Base-by-base conservation (phyloP, 768 basidiomycete species). In the Mrakia blollopis region DNA sequence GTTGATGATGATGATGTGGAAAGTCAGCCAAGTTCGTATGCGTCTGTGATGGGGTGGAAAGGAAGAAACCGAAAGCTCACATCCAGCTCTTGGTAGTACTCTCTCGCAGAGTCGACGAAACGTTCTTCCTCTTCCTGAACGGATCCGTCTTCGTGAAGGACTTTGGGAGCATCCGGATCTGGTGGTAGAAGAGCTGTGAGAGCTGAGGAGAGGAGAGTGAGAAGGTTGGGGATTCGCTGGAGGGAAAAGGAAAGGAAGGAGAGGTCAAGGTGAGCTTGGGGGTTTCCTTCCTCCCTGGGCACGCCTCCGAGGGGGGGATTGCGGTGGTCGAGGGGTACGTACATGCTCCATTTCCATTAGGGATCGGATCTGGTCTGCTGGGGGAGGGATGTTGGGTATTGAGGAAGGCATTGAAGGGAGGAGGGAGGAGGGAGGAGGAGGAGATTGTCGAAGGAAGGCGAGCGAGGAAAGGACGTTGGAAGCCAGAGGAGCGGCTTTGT, bases 41-140 rank as follows among this genome's bases (percentile, higher is more conserved):
- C n/a, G n/a, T n/a, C n/a, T n/a, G n/a, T n/a, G n/a, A n/a, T n/a
- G 5, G 6, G 18, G 28, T 32, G 32, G 21, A 21, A 65, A 3
- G 9, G 32, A 74, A 37, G 25, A 5, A n/a, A 47, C 14, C 3
- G 3, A n/a, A 21, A n/a, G 60, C 75, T 35, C 28, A 76, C 76
- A 30, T 77, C 76, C 10, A 77, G 50, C 39, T 72, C 60, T 16
- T 63, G 30, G 37, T 77, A 77, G 72, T 73, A 77, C 1, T 60
- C 50, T 23, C 47, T 61, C 14, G 76, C 71, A 7, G 72, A 50
- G 47, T 67, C 37, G 3, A 77, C 47, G 37, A 77, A 73, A 8
- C 76, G 76, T 37, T 77, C 72, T 25, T 54, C 71, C 35, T 77
- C 76, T 11, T 77, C 76, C 30, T 65, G 41, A 21, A 28, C 41